phyloP scores from a whole-genome alignment of 2,329 filamentous ascomycete species.

The Ustilaginoidea virens region DNA sequence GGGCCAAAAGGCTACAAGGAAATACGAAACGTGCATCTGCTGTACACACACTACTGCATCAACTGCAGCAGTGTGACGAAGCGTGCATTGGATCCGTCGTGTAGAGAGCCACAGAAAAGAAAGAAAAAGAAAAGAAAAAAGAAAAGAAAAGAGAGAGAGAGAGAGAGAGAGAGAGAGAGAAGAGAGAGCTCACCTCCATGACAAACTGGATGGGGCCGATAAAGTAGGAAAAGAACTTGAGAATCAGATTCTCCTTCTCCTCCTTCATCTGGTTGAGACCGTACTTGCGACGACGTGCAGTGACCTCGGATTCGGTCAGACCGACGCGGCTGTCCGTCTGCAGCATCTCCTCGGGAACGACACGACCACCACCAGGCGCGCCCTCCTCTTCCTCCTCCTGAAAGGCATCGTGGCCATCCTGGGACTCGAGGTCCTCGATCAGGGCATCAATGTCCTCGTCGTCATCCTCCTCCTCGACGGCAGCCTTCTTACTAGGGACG shows the following conservation, averaged over 20 bases:
- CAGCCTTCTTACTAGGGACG: constrained; percentile 20
- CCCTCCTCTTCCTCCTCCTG: constrained; percentile 42
- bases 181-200: constrained; percentile 54
- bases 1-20: too few relatives aligned
- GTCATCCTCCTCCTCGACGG: constrained; percentile 48
- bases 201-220: constrained; percentile 85
- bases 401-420: constrained; percentile 53
- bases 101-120: neutral
- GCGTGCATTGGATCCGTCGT: too few relatives aligned
- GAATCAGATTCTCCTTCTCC: constrained; percentile 69
- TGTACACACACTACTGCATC: too few relatives aligned
- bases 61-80: too few relatives aligned
- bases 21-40: too few relatives aligned
- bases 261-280: constrained; percentile 85
- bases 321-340: constrained; percentile 60
- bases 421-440: constrained; percentile 74
- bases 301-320: constrained; percentile 57
- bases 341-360: constrained; percentile 59
- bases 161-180: neutral
- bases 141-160: neutral
- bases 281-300: constrained; percentile 49
- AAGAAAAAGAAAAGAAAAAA: neutral
- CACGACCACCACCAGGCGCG: constrained; percentile 38
- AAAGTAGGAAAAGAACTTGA: constrained; percentile 76
- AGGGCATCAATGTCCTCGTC: constrained; percentile 76